Conservation (phyloP, 2,329 filamentous ascomycete genomes). For the Aspergillus brasiliensis region DNA sequence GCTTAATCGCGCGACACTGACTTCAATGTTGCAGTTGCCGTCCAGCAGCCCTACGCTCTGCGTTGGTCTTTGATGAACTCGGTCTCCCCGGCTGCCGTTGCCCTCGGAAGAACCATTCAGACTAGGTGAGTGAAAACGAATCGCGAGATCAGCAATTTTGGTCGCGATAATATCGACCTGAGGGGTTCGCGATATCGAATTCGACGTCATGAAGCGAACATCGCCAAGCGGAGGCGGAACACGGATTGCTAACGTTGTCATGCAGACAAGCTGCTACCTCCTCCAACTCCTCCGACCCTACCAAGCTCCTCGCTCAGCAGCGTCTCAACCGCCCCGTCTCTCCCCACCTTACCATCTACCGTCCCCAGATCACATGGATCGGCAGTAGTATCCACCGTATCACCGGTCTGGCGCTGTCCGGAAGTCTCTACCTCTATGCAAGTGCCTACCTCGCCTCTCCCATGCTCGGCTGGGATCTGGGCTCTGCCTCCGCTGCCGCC, state of each 20-base stretch:
- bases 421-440: constrained; percentile 77
- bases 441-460: constrained; percentile 80
- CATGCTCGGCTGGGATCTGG: constrained; percentile 70
- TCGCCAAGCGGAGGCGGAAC: not conserved
- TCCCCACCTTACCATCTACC: constrained; percentile 85
- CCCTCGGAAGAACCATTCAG: constrained; percentile 46
- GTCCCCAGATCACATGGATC: constrained; percentile 82
- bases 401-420: constrained; percentile 74
- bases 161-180: not conserved
- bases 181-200: not conserved
- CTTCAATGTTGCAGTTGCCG: constrained; percentile 41
- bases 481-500: constrained; percentile 64
- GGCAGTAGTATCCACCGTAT: constrained; percentile 76
- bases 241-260: constrained; percentile 10
- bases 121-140: constrained; percentile 41
- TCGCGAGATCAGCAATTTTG: not conserved
- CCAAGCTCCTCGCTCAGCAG: constrained; percentile 73
- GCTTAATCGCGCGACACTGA: constrained; percentile 27
- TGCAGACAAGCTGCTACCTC: constrained; percentile 35
- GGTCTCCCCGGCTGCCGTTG: constrained; percentile 47
- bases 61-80: constrained; percentile 46
- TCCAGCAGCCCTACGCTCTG: constrained; percentile 47
- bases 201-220: not conserved
- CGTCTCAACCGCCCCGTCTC: constrained; percentile 78
- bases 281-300: constrained; percentile 36